Evolutionary conservation across 179 eudicot species (phyloP).

Genomic region (Vitellaria paradoxa): DNA sequence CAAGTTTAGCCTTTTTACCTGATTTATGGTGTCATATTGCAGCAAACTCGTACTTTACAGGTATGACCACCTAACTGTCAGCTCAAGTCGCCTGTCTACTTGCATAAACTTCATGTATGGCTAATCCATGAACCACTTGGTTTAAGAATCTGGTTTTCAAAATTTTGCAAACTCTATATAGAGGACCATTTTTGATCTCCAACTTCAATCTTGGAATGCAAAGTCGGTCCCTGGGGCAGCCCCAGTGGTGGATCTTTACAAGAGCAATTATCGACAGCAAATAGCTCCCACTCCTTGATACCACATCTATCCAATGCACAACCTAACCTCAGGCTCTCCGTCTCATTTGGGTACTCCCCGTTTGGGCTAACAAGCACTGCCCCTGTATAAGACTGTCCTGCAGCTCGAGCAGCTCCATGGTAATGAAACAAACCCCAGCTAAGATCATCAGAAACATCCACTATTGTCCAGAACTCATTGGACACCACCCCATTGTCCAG

Average conservation of each 20-base stretch:
- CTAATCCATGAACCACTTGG: background rate
- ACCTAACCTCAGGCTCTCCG: conserved; percentile 32
- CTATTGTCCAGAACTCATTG: conserved; percentile 92
- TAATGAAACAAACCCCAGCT: conserved; percentile 97
- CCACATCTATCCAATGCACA: conserved; percentile 70
- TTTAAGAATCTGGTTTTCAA: background rate
- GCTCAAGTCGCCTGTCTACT: background rate
- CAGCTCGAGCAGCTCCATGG: conserved; percentile 93
- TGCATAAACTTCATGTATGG: background rate
- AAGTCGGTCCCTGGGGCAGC: conserved; percentile 70
- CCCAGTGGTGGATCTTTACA: conserved; percentile 75
- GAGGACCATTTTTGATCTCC: conserved; percentile 19
- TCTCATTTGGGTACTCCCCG: conserved; percentile 56
- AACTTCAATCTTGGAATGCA: conserved; percentile 50
- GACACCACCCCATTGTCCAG: conserved; percentile 95
- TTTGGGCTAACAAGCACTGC: conserved; percentile 86
- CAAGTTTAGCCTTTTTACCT: background rate
- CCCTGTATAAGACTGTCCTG: conserved; percentile 93
- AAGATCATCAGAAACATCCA: conserved; percentile 80
- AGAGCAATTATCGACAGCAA: conserved; percentile 76
- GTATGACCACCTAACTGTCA: background rate
- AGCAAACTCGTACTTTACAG: background rate
- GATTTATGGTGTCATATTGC: background rate
- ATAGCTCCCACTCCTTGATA: conserved; percentile 83
- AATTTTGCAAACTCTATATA: conserved; percentile 1